A percentile compares a stretch with the other conserved stretches of the same genome.
Conservation (phyloP, 345 rosid species). For the Eucalyptus camaldulensis region DNA sequence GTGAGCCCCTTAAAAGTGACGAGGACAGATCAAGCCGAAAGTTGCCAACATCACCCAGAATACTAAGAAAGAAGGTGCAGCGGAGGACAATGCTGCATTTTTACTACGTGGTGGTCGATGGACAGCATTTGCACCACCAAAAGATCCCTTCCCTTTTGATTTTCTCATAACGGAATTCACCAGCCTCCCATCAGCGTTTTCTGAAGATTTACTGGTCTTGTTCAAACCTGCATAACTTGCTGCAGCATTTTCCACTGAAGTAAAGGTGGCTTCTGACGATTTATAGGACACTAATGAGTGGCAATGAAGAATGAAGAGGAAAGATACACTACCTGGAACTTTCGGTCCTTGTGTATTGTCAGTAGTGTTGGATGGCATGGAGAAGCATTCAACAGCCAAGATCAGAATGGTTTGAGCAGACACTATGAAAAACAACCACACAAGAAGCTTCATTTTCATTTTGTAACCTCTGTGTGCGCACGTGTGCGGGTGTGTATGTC, state of each 20-base stretch:
- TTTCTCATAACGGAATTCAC: background rate
- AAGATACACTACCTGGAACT: constrained; percentile 1
- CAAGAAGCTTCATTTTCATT: constrained; percentile 3
- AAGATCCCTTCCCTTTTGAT: constrained; percentile 12
- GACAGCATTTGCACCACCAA: constrained; percentile 8
- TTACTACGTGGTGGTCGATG: background rate
- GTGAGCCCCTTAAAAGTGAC: background rate
- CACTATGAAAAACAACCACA: constrained; percentile 1
- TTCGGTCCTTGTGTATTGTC: background rate
- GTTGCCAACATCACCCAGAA: background rate
- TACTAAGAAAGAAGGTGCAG: background rate
- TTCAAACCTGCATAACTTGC: background rate
- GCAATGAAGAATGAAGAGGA: background rate
- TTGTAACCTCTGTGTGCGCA: background rate
- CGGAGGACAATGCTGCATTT: background rate
- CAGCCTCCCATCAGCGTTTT: background rate
- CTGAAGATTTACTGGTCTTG: background rate
- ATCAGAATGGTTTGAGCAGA: background rate
- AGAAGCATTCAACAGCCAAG: background rate
- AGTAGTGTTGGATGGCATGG: background rate
- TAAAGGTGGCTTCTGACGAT: background rate
- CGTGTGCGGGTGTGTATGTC: background rate
- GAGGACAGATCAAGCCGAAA: background rate
- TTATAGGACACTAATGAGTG: background rate
- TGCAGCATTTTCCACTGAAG: background rate